These are phyloP conservation scores for Aspergillus glaucus DNA, from an alignment of 2,329 filamentous ascomycete species.

Conservation along the genomic window DNA sequence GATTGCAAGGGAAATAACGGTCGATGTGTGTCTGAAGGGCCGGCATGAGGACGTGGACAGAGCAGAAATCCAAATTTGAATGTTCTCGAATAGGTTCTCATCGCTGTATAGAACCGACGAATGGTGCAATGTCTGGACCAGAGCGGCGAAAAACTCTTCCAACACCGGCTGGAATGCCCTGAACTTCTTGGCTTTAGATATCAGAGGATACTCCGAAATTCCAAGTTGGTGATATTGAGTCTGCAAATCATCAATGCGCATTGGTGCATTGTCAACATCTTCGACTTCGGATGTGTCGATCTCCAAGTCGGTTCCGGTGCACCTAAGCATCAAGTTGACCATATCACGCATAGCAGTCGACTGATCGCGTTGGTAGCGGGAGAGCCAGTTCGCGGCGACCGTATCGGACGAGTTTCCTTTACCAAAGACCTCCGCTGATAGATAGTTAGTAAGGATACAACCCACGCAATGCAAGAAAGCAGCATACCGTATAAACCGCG, in stretches of 20 bases:
- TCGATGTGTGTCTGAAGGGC: conserved; percentile 90
- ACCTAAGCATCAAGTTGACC: conserved; percentile 56
- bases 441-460: conserved; percentile 16
- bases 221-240: conserved; percentile 76
- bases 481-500: conserved; percentile 52
- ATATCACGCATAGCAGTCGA: conserved; percentile 51
- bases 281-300: conserved; percentile 78
- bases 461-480: conserved; percentile 1
- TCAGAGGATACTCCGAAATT: conserved; percentile 85
- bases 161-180: conserved; percentile 72
- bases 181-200: conserved; percentile 70
- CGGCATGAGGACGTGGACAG: conserved; percentile 85
- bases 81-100: conserved; percentile 71
- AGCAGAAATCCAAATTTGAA: conserved; percentile 80
- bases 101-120: conserved; percentile 77
- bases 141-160: conserved; percentile 68
- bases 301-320: conserved; percentile 73
- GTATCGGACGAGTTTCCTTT: conserved; percentile 49
- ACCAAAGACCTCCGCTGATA: conserved; percentile 54
- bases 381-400: conserved; percentile 53
- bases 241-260: conserved; percentile 75
- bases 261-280: conserved; percentile 80
- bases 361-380: conserved; percentile 51
- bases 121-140: conserved; percentile 73
- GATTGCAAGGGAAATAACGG: conserved; percentile 73